Evolutionary conservation across 2,329 filamentous ascomycete species (phyloP).

Genomic region (Apiospora phragmitis): DNA sequence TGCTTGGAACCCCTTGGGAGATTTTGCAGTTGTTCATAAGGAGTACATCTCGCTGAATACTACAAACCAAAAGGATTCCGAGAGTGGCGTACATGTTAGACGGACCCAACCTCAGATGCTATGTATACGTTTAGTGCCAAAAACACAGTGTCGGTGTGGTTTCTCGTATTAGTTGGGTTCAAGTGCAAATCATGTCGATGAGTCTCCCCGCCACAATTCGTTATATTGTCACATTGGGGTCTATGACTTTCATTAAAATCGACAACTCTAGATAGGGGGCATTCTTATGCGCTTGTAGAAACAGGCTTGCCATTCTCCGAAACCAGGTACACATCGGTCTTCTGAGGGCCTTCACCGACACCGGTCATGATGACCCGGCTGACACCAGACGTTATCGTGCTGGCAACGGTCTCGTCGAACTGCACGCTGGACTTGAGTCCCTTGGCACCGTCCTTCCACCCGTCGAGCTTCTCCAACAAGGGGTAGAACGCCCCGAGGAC

Average conservation of each 20-base stretch:
- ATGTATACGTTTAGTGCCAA: background rate
- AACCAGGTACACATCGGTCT: conserved; percentile 76
- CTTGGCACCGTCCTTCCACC: conserved; percentile 66
- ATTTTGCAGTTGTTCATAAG: too few species aligned
- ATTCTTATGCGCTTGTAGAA: conserved; percentile 25
- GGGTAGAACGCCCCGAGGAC: conserved; percentile 79
- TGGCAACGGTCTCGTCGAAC: conserved; percentile 65
- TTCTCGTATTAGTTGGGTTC: background rate
- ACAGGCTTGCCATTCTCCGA: conserved; percentile 61
- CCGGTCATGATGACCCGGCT: conserved; percentile 87
- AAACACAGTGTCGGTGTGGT: background rate
- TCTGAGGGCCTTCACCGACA: conserved; percentile 86
- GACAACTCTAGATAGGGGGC: background rate
- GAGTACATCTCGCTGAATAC: background rate
- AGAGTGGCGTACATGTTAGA: background rate
- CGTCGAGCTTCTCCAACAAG: conserved; percentile 62
- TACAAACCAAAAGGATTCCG: background rate
- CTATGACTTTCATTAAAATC: background rate
- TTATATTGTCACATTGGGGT: background rate
- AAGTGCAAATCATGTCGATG: background rate
- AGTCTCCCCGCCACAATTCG: background rate
- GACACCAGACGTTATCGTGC: conserved; percentile 73
- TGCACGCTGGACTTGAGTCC: conserved; percentile 55
- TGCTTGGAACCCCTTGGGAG: too few species aligned
- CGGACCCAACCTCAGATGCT: background rate